Conservation (phyloP, 495 filamentous ascomycete species). For the Articulospora tetracladia region DNA sequence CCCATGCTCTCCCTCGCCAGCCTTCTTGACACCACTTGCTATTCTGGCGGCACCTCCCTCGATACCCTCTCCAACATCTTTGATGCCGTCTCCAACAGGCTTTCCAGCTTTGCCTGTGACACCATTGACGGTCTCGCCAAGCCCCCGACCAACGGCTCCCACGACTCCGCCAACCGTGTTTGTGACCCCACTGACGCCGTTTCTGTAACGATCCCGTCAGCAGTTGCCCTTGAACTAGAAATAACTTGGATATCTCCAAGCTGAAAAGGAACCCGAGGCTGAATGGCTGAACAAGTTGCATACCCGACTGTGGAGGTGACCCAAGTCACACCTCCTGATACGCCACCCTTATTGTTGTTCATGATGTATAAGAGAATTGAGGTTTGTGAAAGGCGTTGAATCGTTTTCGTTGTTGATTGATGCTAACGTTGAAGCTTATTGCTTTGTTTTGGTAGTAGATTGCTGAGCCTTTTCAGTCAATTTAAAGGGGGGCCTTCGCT, state of each 20-base stretch:
- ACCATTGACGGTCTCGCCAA: conserved; percentile 58
- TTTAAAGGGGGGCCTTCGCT: neutral
- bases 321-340: conserved; percentile 29
- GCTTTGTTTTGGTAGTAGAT: neutral
- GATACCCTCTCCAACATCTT: conserved; percentile 54
- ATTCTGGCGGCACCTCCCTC: conserved; percentile 54
- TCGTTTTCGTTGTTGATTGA: neutral
- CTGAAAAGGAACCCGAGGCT: too few relatives aligned
- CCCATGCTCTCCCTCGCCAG: conserved; percentile 59
- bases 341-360: conserved; percentile 24
- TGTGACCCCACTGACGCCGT: conserved; percentile 49
- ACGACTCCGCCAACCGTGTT: conserved; percentile 67
- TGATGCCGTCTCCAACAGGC: conserved; percentile 62
- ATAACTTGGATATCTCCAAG: neutral
- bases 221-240: neutral
- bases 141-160: conserved; percentile 59
- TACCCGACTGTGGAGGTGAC: conserved; percentile 32
- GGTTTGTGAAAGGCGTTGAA: neutral
- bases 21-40: conserved; percentile 62
- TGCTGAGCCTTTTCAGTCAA: neutral
- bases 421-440: neutral
- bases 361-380: conserved; percentile 9
- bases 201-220: conserved; percentile 18
- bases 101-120: conserved; percentile 60
- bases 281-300: neutral